Evolutionary conservation across 257 asterid genomes (phyloP).

Genomic region (Avicennia marina): DNA sequence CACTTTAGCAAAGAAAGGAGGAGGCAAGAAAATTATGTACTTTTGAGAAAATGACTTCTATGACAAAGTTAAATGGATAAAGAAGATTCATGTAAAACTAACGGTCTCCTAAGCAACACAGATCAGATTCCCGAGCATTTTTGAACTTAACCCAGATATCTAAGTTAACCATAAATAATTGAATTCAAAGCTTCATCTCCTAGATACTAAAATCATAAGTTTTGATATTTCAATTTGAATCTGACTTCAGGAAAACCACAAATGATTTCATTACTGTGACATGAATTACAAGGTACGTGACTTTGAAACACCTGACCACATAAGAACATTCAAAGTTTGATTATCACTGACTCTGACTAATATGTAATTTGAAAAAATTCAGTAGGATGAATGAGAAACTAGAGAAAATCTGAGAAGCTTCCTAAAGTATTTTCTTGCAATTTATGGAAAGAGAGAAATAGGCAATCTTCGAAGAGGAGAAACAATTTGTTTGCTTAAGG

Average conservation of each 20-base stretch:
- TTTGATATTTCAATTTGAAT: too few species aligned
- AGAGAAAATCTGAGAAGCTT: neutral
- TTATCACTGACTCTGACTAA: neutral
- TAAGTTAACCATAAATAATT: slow-evolving; percentile 4
- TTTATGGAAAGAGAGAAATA: neutral
- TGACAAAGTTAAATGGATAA: neutral
- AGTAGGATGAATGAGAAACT: slow-evolving; percentile 1
- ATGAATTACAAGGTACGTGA: neutral
- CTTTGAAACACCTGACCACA: neutral
- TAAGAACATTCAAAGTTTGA: neutral
- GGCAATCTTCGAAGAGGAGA: neutral
- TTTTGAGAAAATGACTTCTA: slow-evolving; percentile 2
- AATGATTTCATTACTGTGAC: too few species aligned
- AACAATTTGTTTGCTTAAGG: neutral
- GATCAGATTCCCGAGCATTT: neutral
- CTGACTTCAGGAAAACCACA: too few species aligned
- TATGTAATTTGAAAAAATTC: neutral
- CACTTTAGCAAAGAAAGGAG: neutral
- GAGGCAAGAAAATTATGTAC: slow-evolving; percentile 1
- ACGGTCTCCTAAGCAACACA: neutral
- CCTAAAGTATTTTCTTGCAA: slow-evolving; percentile 4
- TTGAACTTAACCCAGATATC: slow-evolving; percentile 1
- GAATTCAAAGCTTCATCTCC: neutral
- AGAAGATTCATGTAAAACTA: neutral
- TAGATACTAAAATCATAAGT: neutral